Evolutionary conservation across 352 stramenopile species (phyloP), one percentile per base, ranked within the genome.

Genomic region (Detonula confervacea): DNA sequence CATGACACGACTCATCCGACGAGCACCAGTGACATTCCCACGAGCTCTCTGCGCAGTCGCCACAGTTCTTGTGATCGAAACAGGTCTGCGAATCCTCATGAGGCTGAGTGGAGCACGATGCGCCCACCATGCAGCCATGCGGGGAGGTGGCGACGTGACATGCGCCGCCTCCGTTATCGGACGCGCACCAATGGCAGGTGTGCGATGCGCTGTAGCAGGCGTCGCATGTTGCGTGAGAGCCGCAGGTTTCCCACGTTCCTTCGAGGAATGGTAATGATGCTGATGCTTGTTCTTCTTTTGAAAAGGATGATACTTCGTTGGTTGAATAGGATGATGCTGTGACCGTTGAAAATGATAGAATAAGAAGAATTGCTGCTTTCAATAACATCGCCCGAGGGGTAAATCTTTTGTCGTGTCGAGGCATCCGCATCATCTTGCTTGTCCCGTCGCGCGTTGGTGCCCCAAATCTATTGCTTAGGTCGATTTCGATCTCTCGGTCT

Each of bases 1-100:
- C 78, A 73, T 93, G 88, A 78, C 88, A 93, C 8, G 80, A 69
- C 73, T 90, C 86, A 51, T 92, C 79, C 51, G 83, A 76, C 3
- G 78, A 75, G 62, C 88, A 93, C 83, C 81, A 93, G 61, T 93
- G 88, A 68, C 87, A 93, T 33, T 49, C 67, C 66, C 61, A 78
- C 0, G 54, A 72, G 30, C 55, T 72, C 0, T 60, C 42, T 3
- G 73, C 65, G 39, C 73, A 81, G 14, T 66, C 54, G 4, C 1
- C 20, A 37, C 73, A 81, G 1, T 52, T 64, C 25, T 27, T 77
- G 47, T 77, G 61, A 73, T 76, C 63, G 12, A 14, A 39, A 27
- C 73, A 81, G 20, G 33, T 64, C 20, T 44, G 47, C 5, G 55
- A 5, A 24, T 62, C 59, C 7, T 54, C 46, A 3, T 4, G 18